Percentiles rank a stretch among this genome's conserved stretches.
Conservation (phyloP, 306 rosid species). For the Vicia sativa region DNA sequence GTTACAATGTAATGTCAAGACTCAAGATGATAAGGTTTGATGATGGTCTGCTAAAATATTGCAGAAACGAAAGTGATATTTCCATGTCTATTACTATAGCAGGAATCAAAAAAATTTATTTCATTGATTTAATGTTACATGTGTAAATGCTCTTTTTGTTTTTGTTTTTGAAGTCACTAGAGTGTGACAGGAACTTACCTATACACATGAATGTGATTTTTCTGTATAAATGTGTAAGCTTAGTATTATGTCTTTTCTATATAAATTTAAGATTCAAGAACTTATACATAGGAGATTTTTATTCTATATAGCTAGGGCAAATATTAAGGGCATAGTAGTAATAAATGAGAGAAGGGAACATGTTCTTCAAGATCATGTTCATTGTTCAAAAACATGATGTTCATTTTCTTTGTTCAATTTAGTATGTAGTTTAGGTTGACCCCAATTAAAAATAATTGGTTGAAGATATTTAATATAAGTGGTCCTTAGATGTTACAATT, state of each 20-base stretch:
- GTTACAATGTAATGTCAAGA: slow-evolving; percentile 41
- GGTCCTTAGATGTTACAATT: slow-evolving; percentile 25
- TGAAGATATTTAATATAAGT: slow-evolving; percentile 26
- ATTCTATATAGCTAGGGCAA: slow-evolving; percentile 21
- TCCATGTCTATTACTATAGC: slow-evolving; percentile 48
- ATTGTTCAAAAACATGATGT: slow-evolving; percentile 33
- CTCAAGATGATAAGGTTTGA: slow-evolving; percentile 48
- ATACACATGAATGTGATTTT: not conserved
- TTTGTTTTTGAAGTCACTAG: slow-evolving; percentile 22
- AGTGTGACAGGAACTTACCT: slow-evolving; percentile 35
- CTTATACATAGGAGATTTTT: not conserved
- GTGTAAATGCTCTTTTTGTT: slow-evolving; percentile 21
- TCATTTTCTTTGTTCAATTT: slow-evolving; percentile 22
- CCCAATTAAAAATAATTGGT: slow-evolving; percentile 29
- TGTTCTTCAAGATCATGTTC: slow-evolving; percentile 28
- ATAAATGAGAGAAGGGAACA: slow-evolving; percentile 32
- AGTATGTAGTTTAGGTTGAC: slow-evolving; percentile 37
- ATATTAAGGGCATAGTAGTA: slow-evolving; percentile 2
- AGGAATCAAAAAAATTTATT: slow-evolving; percentile 23
- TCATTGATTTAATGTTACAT: not conserved
- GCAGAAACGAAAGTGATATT: slow-evolving; percentile 55
- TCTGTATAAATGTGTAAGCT: not conserved
- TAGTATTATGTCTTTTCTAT: slow-evolving; percentile 42
- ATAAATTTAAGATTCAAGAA: slow-evolving; percentile 35
- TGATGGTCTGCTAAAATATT: slow-evolving; percentile 46